phyloP scores from a whole-genome alignment of 2,329 filamentous ascomycete species.

The Pyricularia pennisetigena region DNA sequence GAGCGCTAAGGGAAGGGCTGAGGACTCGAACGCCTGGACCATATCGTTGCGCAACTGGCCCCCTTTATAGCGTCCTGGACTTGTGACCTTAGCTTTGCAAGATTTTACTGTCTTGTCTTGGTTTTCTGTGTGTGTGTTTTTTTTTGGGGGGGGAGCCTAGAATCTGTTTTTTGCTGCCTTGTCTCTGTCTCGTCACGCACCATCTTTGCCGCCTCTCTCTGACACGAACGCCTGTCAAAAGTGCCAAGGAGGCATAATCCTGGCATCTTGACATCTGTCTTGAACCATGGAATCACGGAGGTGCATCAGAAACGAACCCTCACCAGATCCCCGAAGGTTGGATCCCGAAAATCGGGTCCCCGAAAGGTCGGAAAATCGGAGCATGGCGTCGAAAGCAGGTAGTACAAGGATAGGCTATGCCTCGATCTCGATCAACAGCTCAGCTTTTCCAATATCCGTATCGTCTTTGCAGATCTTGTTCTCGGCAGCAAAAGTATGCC shows the following conservation, averaged over 20 bases:
- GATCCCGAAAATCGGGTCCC: no score
- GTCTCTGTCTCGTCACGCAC: not conserved
- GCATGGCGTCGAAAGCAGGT: not conserved
- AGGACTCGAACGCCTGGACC: not conserved
- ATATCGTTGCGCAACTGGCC: not conserved
- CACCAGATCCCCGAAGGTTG: not conserved
- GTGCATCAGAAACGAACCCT: not conserved
- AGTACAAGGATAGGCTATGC: not conserved
- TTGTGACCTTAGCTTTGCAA: not conserved
- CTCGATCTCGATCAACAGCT: not conserved
- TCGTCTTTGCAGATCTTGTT: not conserved
- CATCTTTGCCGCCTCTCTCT: not conserved
- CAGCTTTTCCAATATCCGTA: not conserved
- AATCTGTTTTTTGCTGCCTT: not conserved
- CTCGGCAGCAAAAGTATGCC: not conserved
- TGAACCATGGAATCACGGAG: not conserved
- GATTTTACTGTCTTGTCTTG: not conserved
- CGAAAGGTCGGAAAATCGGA: no score
- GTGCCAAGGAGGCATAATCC: not conserved
- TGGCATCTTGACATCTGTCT: not conserved
- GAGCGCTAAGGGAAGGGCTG: not conserved
- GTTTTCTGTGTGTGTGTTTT: no score
- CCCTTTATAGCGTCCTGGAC: not conserved
- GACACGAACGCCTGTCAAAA: not conserved
- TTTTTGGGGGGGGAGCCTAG: not conserved